Conservation (phyloP, 495 filamentous ascomycete genomes). For the Friedmanniomyces simplex region DNA sequence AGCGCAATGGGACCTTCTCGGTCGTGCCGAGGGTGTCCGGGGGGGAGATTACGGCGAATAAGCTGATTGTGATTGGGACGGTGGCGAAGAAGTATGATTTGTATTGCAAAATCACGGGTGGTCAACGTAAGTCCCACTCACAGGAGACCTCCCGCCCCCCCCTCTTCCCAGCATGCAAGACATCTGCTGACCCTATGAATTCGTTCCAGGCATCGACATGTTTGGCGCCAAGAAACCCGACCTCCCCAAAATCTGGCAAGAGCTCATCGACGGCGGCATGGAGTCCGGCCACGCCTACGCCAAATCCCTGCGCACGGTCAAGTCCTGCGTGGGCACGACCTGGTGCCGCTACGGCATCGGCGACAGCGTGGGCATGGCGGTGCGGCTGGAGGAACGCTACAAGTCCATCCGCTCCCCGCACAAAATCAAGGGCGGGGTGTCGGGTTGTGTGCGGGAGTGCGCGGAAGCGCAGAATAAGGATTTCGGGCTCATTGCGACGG, state of each 20-base stretch:
- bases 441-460: constrained; percentile 86
- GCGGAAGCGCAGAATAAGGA: constrained; percentile 96
- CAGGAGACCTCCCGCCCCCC: constrained; percentile 77
- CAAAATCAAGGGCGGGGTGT: constrained; percentile 90
- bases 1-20: constrained; percentile 86
- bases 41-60: constrained; percentile 88
- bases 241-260: constrained; percentile 78
- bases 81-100: constrained; percentile 83
- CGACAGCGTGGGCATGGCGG: constrained; percentile 95
- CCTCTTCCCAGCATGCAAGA: not conserved
- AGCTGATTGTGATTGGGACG: constrained; percentile 75
- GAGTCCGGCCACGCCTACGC: constrained; percentile 93
- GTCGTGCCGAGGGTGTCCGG: constrained; percentile 78
- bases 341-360: constrained; percentile 93
- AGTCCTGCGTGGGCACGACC: constrained; percentile 88
- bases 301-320: constrained; percentile 83
- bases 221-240: constrained; percentile 71
- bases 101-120: constrained; percentile 94
- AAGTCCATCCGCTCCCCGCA: constrained; percentile 86
- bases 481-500: constrained; percentile 88
- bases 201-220: not conserved
- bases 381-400: constrained; percentile 85
- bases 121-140: constrained; percentile 59
- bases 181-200: not conserved
- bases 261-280: constrained; percentile 81